Evolutionary conservation across 2,329 filamentous ascomycete species (phyloP), one percentile per base, ranked within the genome.

Genomic region (Fusarium dlaminii): DNA sequence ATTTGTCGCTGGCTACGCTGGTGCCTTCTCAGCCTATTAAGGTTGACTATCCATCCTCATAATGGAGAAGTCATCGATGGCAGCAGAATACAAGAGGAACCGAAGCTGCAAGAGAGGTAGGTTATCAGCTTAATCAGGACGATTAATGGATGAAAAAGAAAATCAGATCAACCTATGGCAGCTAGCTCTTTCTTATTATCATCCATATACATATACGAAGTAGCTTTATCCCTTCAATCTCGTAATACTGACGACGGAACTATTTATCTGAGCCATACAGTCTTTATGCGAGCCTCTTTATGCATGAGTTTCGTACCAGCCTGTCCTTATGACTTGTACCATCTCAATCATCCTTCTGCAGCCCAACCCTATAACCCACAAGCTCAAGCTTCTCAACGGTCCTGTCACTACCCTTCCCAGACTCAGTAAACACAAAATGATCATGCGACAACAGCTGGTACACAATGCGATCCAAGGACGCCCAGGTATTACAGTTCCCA

Each of bases 381-480:
- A 73, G 70, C 11, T 70, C 70, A 3, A 73, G 36, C 7, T 43
- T 39, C 13, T 36, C 32, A 39, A 17, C 63, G 0, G 3, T 13
- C 3, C 65, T 69, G 1, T 42, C 24, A 30, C 24, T 20, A 0
- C 43, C 46, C 3, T 24, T 10, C 0, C 17, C 46, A 55, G n/a
- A 13, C 17, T 73, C 70, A 0, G 55, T 66, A 9, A 73, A 73
- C 1, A 66, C 42, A 8, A 73, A 59, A 11, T 73, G 70, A 0
- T 66, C 60, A 6, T 73, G 70, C 0, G 70, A 5, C 8, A 62
- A 32, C 5, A 66, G 60, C 32, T 70, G 65, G 3, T 73, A 62
- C 2, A 73, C 56, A 3, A 62, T 73, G 0, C 65, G 24, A 30
- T 73, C 56, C 15, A 56, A 8, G 0, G 68, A 68, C 0, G 69